Evolutionary conservation across 257 asterid species (phyloP).

Genomic region (Nicotiana attenuata): DNA sequence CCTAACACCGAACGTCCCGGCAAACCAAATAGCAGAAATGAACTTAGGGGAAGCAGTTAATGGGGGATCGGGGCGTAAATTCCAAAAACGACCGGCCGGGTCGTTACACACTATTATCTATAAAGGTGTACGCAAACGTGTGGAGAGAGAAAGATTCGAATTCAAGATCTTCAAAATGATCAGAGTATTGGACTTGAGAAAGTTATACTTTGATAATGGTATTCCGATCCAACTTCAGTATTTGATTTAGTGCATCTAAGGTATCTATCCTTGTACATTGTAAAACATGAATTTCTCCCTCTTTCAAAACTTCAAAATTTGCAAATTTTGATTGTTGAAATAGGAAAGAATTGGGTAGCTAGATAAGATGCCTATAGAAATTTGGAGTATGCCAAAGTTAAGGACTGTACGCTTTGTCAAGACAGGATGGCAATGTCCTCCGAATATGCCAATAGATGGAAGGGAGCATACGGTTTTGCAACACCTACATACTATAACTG

Average conservation of each 20-base stretch:
- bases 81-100: too few relatives aligned
- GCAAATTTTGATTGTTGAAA: slow-evolving; percentile 3
- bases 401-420: slow-evolving; percentile 14
- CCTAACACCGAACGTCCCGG: too few relatives aligned
- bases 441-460: neutral
- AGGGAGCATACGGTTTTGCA: neutral
- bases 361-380: neutral
- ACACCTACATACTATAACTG: slow-evolving; percentile 16
- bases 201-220: neutral
- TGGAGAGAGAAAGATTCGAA: neutral
- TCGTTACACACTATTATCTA: neutral
- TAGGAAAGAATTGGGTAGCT: neutral
- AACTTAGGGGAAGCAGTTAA: too few relatives aligned
- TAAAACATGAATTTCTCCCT: neutral
- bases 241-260: neutral
- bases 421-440: neutral
- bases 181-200: slow-evolving; percentile 6
- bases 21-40: too few relatives aligned
- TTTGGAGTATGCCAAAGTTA: slow-evolving; percentile 18
- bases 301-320: neutral
- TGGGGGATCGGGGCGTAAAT: too few relatives aligned
- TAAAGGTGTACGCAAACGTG: neutral
- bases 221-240: neutral
- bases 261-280: slow-evolving; percentile 5
- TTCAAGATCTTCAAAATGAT: neutral